Conservation (phyloP, 495 filamentous ascomycete species). For the Penicillium ucsense region DNA sequence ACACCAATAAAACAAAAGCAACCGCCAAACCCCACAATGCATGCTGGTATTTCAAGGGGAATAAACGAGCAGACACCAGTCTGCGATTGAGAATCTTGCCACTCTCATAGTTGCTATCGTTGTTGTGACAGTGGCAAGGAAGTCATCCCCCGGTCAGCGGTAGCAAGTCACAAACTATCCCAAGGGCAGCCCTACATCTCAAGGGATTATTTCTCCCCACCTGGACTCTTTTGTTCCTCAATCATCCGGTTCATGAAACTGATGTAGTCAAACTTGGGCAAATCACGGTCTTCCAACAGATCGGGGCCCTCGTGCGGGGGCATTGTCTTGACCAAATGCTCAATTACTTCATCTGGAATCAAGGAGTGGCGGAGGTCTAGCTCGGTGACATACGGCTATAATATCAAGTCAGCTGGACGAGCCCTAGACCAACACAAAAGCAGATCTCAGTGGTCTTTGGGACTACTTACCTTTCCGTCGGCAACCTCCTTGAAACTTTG, state of each 20-base stretch:
- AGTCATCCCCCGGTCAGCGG: too few species aligned
- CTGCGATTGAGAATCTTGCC: conserved; percentile 7
- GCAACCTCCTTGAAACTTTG: conserved; percentile 95
- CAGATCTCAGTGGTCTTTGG: neutral
- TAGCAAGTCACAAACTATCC: too few species aligned
- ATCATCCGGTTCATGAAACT: conserved; percentile 80
- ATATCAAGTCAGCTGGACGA: conserved; percentile 6
- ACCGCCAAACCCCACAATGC: conserved; percentile 24
- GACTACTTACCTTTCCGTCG: conserved; percentile 69
- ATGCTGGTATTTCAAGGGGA: conserved; percentile 15
- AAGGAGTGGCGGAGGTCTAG: conserved; percentile 89
- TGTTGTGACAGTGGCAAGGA: too few species aligned
- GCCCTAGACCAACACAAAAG: neutral
- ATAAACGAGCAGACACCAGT: conserved; percentile 3
- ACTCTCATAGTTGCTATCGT: neutral
- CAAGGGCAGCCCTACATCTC: too few species aligned
- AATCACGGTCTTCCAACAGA: conserved; percentile 62
- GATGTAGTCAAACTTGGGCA: conserved; percentile 83
- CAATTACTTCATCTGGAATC: conserved; percentile 91
- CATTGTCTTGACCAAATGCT: conserved; percentile 80
- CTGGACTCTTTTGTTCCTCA: conserved; percentile 25
- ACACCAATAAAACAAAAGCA: conserved; percentile 12
- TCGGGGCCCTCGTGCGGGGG: conserved; percentile 72
- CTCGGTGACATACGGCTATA: conserved; percentile 87
- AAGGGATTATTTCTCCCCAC: conserved; percentile 4